A percentile compares a stretch with the other conserved stretches of the same genome.
Conservation (phyloP, 306 rosid species). For the Senna siamea region DNA sequence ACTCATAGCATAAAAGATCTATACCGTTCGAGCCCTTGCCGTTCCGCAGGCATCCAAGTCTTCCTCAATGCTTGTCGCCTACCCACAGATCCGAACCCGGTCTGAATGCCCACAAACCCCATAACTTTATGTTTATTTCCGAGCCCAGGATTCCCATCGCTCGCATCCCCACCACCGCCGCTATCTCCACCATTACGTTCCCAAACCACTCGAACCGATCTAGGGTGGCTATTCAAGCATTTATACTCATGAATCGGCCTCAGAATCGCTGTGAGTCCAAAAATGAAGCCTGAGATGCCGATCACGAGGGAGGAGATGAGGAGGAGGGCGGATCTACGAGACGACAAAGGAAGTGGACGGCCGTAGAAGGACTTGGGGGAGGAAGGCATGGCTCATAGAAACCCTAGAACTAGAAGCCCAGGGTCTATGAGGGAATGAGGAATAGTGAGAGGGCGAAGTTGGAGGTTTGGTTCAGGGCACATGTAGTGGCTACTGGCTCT, state of each 20-base stretch:
- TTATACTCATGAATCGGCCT: constrained; percentile 27
- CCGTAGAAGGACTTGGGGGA: constrained; percentile 63
- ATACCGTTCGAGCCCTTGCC: constrained; percentile 65
- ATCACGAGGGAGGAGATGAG: constrained; percentile 45
- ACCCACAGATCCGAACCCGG: constrained; percentile 69
- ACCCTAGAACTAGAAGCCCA: constrained; percentile 11
- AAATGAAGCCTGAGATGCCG: constrained; percentile 56
- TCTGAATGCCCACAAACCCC: constrained; percentile 82
- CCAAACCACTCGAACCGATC: constrained; percentile 66
- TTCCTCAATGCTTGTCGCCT: constrained; percentile 64
- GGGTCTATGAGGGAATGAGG: constrained; percentile 8
- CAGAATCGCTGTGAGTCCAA: constrained; percentile 44
- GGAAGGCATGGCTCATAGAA: constrained; percentile 56
- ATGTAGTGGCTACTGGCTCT: neutral
- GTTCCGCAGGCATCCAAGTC: constrained; percentile 80
- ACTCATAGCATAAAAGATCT: neutral
- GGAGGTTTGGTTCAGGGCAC: constrained; percentile 11
- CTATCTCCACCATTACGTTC: constrained; percentile 44
- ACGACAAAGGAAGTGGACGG: constrained; percentile 35
- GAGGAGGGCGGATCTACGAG: constrained; percentile 50
- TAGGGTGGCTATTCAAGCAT: constrained; percentile 42
- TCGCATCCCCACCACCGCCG: neutral
- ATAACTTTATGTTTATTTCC: constrained; percentile 54
- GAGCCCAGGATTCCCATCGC: constrained; percentile 10
- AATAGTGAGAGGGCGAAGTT: neutral